Percentiles rank a stretch among this genome's conserved stretches.
Evolutionary conservation across 768 basidiomycete genomes (phyloP).

Genomic region (Saitozyma sp.): DNA sequence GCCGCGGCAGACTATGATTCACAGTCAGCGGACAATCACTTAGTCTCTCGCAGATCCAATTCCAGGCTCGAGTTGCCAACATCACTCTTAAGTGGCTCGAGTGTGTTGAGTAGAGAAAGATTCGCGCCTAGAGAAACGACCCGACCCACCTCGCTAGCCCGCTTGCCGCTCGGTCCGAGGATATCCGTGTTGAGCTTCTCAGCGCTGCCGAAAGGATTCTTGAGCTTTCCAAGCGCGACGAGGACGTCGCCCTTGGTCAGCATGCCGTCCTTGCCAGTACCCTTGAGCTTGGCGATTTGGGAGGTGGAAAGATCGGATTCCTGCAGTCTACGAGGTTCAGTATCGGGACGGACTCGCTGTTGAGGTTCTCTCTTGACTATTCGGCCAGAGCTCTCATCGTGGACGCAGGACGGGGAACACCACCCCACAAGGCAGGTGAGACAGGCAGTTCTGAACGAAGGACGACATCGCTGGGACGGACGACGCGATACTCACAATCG

Average conservation of each 20-base stretch:
- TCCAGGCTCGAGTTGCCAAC: background rate
- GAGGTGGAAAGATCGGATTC: constrained; percentile 42
- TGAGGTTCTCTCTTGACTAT: background rate
- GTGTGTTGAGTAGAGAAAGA: too few species aligned
- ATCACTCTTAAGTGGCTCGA: too few species aligned
- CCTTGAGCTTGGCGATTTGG: constrained; percentile 66
- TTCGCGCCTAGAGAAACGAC: background rate
- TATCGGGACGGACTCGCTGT: background rate
- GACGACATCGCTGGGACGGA: background rate
- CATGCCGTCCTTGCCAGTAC: constrained; percentile 88
- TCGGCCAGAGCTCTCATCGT: too few species aligned
- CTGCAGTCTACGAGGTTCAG: constrained; percentile 30
- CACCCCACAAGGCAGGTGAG: background rate
- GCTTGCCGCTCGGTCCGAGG: constrained; percentile 43
- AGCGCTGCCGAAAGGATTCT: constrained; percentile 48
- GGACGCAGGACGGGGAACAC: too few species aligned
- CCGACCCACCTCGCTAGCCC: constrained; percentile 33
- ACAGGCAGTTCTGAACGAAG: too few species aligned
- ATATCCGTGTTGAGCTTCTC: constrained; percentile 41
- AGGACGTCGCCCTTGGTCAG: constrained; percentile 95
- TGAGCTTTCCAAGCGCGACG: constrained; percentile 75
- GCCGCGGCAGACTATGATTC: constrained; percentile 23
- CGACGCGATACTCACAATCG: constrained; percentile 58
- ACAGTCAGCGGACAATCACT: background rate
- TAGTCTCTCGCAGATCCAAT: background rate